Evolutionary conservation across 176 grass and related monocot species (phyloP).

Genomic region (Ampelocalamus luodianensis): DNA sequence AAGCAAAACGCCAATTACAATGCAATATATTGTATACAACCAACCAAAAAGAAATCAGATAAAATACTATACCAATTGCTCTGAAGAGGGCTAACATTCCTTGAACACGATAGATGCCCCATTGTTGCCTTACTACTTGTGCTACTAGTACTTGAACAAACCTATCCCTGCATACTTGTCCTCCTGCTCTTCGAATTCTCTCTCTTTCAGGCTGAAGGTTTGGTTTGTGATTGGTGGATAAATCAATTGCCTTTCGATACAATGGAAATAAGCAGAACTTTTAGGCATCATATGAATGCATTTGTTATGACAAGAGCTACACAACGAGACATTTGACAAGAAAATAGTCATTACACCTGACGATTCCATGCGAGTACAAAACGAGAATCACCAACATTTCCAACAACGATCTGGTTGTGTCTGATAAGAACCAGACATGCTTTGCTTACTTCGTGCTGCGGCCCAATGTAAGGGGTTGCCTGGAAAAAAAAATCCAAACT

Average conservation of each 20-base stretch:
- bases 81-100: background rate
- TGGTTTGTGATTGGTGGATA: constrained; percentile 40
- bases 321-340: background rate
- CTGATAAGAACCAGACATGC: too few species aligned
- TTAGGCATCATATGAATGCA: constrained; percentile 8
- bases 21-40: background rate
- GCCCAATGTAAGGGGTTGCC: background rate
- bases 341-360: constrained; percentile 41
- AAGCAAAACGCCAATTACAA: background rate
- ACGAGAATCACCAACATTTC: constrained; percentile 2
- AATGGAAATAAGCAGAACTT: constrained; percentile 13
- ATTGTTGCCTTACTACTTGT: too few species aligned
- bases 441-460: background rate
- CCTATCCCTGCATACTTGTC: background rate
- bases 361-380: constrained; percentile 39
- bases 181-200: constrained; percentile 31
- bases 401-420: too few species aligned
- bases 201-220: background rate
- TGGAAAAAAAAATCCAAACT: background rate
- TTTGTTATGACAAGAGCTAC: background rate
- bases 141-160: background rate
- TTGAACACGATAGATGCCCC: background rate
- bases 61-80: constrained; percentile 19
- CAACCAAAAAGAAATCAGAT: background rate
- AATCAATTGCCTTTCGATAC: constrained; percentile 36